Base-by-base conservation (phyloP, 169 alveolate genomes). In the Cryptosporidium bovis region DNA sequence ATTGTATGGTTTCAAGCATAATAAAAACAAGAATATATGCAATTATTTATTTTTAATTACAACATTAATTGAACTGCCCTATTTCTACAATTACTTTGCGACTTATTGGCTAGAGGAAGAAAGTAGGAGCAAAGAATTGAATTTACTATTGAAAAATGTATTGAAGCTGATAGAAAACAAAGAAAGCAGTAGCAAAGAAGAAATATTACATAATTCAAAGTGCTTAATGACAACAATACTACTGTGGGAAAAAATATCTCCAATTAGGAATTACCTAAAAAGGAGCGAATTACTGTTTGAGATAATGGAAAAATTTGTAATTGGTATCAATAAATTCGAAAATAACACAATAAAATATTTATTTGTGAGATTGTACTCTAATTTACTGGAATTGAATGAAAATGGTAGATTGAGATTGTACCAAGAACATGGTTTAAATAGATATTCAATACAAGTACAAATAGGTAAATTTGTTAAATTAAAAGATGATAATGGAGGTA, bases 321-420 rank as follows among this genome's bases (percentile, higher is more conserved):
- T 1, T n/a, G 29, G 29, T 55, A 24, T 69, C 24, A 34, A 29
- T 33, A 62, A 27, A 62, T 27, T 15, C 33, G 44, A 33, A 36
- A 69, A 36, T 69, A 69, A 33, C 4, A 51, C 83, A 0, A 34
- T 56, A 24, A 56, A 53, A 44, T 69, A 69, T 69, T 69, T 69
- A 36, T 53, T 51, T 55, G 33, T 69, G 27, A 69, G 83, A 18
- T 46, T 69, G 34, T 69, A 53, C 56, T 53, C 83, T 51, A 69
- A 56, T 55, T 44, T 69, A 2, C 46, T 53, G 7, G 56, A 51
- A n/a, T 34, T 51, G 27, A 62, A 46, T n/a, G 83, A 69, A 29
- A 55, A 67, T n/a, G 56, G 56, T 18, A 69, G 40, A 33, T n/a
- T 69, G 33, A 18, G 33, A 27, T 36, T 53, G 29, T 69, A 69